Evolutionary conservation across 1,139 yeast species (phyloP).

Genomic region (Yamadazyma atlantica): DNA sequence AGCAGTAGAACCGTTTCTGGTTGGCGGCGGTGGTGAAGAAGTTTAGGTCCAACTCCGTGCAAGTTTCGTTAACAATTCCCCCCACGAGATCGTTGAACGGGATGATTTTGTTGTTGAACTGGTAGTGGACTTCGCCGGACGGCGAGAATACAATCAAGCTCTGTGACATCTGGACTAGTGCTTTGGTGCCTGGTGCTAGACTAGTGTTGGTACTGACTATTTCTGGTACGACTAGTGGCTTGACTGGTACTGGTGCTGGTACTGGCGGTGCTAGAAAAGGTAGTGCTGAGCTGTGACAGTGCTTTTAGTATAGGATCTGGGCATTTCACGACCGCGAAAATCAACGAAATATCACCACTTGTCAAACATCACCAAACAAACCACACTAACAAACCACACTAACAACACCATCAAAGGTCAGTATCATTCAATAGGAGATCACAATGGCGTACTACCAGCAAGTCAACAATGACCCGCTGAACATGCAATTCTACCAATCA

Average conservation of each 20-base stretch:
- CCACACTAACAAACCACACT: too few species aligned
- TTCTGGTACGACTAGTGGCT: too few species aligned
- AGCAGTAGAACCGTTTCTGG: slow-evolving; percentile 39
- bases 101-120: slow-evolving; percentile 33
- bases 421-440: too few species aligned
- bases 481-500: slow-evolving; percentile 48
- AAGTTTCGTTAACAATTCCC: slow-evolving; percentile 38
- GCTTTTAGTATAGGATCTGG: too few species aligned
- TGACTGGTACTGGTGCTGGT: too few species aligned
- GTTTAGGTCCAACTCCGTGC: slow-evolving; percentile 31
- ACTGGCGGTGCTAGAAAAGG: too few species aligned
- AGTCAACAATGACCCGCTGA: slow-evolving; percentile 31
- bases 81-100: slow-evolving; percentile 45
- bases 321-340: too few species aligned
- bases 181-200: background rate
- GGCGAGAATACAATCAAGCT: slow-evolving; percentile 37
- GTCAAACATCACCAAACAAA: too few species aligned
- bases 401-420: too few species aligned
- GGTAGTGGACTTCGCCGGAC: slow-evolving; percentile 41
- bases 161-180: slow-evolving; percentile 24
- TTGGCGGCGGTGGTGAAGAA: slow-evolving; percentile 33
- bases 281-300: too few species aligned
- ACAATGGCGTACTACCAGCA: slow-evolving; percentile 44
- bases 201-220: background rate
- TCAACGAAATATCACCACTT: too few species aligned